Evolutionary conservation across 2,329 filamentous ascomycete species (phyloP).

Genomic region (Thelonectria rubi): DNA sequence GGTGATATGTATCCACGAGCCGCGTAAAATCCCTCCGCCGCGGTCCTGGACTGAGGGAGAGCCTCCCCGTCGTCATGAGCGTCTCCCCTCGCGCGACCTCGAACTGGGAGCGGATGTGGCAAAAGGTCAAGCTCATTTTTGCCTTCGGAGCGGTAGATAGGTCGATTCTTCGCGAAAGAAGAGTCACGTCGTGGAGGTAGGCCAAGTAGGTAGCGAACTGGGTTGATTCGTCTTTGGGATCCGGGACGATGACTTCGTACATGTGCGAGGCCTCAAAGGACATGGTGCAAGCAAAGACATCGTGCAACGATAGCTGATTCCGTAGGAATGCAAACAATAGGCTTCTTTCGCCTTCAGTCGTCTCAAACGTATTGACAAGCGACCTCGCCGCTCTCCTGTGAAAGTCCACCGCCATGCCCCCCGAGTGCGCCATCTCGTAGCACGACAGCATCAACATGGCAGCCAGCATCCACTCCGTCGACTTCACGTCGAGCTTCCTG

Average conservation of each 20-base stretch:
- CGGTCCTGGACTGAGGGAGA: background rate
- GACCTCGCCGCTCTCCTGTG: conserved; percentile 43
- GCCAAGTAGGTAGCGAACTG: conserved; percentile 12
- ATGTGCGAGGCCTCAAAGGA: conserved; percentile 25
- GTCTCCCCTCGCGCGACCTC: conserved; percentile 21
- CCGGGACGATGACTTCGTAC: conserved; percentile 19
- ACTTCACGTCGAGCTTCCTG: conserved; percentile 13
- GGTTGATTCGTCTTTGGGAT: conserved; percentile 6
- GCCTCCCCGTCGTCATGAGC: conserved; percentile 17
- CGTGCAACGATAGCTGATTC: conserved; percentile 43
- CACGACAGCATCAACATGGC: conserved; percentile 44
- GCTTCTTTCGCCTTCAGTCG: conserved; percentile 29
- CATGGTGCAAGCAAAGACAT: conserved; percentile 42
- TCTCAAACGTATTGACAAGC: conserved; percentile 43
- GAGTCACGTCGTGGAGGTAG: conserved; percentile 21
- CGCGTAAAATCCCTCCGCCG: conserved; percentile 20
- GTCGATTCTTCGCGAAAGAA: conserved; percentile 16
- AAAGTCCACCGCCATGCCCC: conserved; percentile 39
- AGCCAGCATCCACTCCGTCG: conserved; percentile 41
- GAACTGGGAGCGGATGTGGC: conserved; percentile 12
- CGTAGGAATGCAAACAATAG: conserved; percentile 42
- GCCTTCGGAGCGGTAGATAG: background rate
- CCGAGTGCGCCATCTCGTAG: conserved; percentile 44
- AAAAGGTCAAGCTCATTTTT: background rate
- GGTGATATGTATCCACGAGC: conserved; percentile 19